These are phyloP conservation scores for Fusarium setosum DNA, from an alignment of 2,329 filamentous ascomycete species.

Conservation along the genomic window DNA sequence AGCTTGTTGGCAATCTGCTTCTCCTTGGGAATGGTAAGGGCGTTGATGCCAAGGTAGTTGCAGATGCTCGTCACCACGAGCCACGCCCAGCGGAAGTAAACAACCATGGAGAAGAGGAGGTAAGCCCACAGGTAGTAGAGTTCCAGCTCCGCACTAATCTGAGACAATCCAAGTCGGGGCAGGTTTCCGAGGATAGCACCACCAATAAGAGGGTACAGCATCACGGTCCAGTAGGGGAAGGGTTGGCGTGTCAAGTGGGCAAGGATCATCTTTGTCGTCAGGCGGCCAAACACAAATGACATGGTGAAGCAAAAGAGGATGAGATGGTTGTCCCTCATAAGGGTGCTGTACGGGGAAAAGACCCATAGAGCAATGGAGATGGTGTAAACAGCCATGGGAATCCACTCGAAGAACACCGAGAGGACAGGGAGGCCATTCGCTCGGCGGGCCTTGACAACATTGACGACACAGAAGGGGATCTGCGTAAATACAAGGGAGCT, in stretches of 20 bases:
- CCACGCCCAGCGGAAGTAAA: conserved; percentile 93
- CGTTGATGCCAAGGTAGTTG: conserved; percentile 91
- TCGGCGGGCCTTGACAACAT: conserved; percentile 83
- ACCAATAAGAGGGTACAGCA: conserved; percentile 87
- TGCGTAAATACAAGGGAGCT: conserved; percentile 76
- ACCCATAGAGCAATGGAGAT: conserved; percentile 83
- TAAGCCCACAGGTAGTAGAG: conserved; percentile 86
- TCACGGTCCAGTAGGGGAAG: conserved; percentile 96
- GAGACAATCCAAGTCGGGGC: conserved; percentile 77
- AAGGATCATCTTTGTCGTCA: conserved; percentile 99
- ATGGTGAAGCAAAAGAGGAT: conserved; percentile 93
- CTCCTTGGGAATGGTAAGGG: conserved; percentile 81
- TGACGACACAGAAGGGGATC: conserved; percentile 88
- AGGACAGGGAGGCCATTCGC: conserved; percentile 78
- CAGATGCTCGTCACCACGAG: conserved; percentile 93
- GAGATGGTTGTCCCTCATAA: conserved; percentile 87
- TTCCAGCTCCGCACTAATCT: conserved; percentile 75
- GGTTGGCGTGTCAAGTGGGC: conserved; percentile 93
- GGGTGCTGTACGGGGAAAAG: conserved; percentile 85
- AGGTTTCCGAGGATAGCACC: conserved; percentile 87
- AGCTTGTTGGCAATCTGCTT: conserved; percentile 68
- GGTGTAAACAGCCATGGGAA: conserved; percentile 87
- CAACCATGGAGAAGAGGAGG: conserved; percentile 83
- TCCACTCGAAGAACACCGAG: conserved; percentile 93
- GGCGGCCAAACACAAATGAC: conserved; percentile 96